A percentile compares a stretch with the other conserved stretches of the same genome.
phyloP scores from a whole-genome alignment of 495 filamentous ascomycete genomes.

The Tuber melanosporum region DNA sequence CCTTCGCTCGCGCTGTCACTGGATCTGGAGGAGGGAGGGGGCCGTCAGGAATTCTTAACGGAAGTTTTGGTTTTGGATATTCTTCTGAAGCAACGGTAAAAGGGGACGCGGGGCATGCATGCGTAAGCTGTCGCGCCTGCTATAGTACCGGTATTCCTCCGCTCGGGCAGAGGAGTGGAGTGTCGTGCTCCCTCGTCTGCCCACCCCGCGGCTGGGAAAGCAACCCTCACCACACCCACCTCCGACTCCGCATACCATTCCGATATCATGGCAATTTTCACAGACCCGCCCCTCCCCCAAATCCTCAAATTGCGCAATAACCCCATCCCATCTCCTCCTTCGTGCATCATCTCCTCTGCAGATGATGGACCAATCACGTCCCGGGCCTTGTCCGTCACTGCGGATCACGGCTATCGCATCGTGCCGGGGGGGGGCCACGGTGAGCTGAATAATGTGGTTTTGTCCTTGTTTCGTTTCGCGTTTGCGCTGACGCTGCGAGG shows the following conservation, averaged over 20 bases:
- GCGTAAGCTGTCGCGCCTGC: no score
- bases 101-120: not conserved
- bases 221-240: not conserved
- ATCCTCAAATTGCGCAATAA: not conserved
- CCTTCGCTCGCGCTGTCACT: not conserved
- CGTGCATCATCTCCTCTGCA: not conserved
- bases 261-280: not conserved
- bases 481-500: not conserved
- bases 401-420: not conserved
- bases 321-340: not conserved
- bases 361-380: not conserved
- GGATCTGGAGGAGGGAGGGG: not conserved
- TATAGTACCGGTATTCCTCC: no score
- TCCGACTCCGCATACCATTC: constrained; percentile 3
- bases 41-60: not conserved
- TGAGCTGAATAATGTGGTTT: not conserved
- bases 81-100: not conserved
- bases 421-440: not conserved
- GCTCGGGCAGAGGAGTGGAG: no score
- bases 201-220: not conserved
- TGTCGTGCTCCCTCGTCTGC: not conserved
- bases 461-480: not conserved
- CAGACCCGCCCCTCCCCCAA: not conserved
- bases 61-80: not conserved
- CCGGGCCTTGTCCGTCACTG: not conserved